These are phyloP conservation scores for Camellia granthamiana DNA, from an alignment of 148 eudicot genomes.

Conservation along the genomic window DNA sequence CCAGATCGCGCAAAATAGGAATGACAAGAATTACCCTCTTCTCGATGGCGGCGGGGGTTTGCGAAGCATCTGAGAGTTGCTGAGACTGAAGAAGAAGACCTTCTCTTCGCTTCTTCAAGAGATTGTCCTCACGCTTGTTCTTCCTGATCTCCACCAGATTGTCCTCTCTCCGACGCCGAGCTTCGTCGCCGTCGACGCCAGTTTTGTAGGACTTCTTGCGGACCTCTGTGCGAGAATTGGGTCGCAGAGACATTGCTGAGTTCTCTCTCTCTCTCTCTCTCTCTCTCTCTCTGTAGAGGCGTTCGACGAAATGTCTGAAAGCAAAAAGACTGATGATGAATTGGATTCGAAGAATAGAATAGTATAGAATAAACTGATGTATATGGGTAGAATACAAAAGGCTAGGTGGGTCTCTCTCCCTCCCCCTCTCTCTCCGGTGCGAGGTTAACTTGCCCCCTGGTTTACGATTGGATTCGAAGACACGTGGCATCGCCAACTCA, in stretches of 20 bases:
- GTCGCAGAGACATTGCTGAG: constrained; percentile 69
- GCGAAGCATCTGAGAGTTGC: constrained; percentile 51
- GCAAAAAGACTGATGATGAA: not conserved
- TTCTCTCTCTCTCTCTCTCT: no score
- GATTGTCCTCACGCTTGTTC: constrained; percentile 77
- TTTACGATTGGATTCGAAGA: not conserved
- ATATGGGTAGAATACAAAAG: not conserved
- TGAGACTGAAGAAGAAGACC: constrained; percentile 51
- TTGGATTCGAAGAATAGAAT: not conserved
- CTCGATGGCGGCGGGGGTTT: constrained; percentile 41
- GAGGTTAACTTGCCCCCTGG: not conserved
- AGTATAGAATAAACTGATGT: not conserved
- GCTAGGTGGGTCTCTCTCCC: not conserved
- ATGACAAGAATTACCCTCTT: constrained; percentile 39
- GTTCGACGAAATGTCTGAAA: constrained; percentile 4
- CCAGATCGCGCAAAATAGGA: constrained; percentile 15
- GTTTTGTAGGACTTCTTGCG: constrained; percentile 82
- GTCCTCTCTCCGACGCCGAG: constrained; percentile 87
- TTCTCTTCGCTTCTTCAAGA: constrained; percentile 75
- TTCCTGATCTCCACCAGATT: constrained; percentile 94
- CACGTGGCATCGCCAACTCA: not conserved
- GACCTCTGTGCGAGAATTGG: constrained; percentile 61
- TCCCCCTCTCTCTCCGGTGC: not conserved
- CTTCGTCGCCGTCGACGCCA: constrained; percentile 87
- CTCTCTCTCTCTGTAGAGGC: constrained; percentile 5